A percentile compares a stretch with the other conserved stretches of the same genome.
phyloP scores from a whole-genome alignment of 257 asterid genomes.

The Henckelia pumila region DNA sequence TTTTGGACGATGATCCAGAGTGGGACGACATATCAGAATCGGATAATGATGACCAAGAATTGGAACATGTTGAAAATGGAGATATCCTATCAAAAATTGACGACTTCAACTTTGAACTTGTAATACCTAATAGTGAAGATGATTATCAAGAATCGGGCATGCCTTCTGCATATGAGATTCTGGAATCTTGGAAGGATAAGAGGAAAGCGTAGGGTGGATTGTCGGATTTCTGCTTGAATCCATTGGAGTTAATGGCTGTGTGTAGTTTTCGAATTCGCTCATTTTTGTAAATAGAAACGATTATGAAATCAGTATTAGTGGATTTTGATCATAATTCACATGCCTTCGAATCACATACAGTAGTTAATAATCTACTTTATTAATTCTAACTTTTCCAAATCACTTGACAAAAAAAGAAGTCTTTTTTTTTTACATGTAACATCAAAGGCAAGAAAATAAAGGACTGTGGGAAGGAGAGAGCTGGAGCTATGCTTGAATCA shows the following conservation, averaged over 20 bases:
- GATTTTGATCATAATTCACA: neutral
- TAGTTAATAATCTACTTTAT: neutral
- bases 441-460: neutral
- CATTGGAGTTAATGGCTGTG: neutral
- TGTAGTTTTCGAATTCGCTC: neutral
- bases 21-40: slow-evolving; percentile 17
- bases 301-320: too few relatives aligned
- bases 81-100: slow-evolving; percentile 36
- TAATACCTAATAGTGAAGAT: slow-evolving; percentile 33
- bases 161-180: slow-evolving; percentile 74
- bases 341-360: neutral
- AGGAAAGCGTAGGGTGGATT: slow-evolving; percentile 16
- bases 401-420: neutral
- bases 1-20: slow-evolving; percentile 22
- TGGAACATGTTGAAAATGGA: neutral
- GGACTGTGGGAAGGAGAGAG: neutral
- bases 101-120: slow-evolving; percentile 34
- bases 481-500: neutral
- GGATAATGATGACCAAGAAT: slow-evolving; percentile 8
- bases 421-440: neutral
- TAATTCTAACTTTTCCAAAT: neutral
- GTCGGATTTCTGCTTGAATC: neutral
- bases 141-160: slow-evolving; percentile 29
- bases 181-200: slow-evolving; percentile 65
- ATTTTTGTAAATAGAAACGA: neutral